These are phyloP conservation scores for Termitomyces sp. DNA, from an alignment of 768 basidiomycete species.

Conservation along the genomic window DNA sequence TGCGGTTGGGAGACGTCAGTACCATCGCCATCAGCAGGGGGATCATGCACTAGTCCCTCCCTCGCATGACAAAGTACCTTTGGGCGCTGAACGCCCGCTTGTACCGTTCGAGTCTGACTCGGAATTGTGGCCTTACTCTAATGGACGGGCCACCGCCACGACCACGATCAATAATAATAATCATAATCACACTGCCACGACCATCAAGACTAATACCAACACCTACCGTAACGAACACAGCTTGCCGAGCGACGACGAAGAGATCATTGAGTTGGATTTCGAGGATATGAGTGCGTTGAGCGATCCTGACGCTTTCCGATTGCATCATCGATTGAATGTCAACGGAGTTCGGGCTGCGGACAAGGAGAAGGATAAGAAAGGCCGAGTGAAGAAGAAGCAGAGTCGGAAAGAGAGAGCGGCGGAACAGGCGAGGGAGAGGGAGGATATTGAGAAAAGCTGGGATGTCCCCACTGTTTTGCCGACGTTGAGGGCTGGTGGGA, in stretches of 20 bases:
- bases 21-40: background rate
- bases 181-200: slow-evolving; percentile 18
- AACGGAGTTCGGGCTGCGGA: slow-evolving; percentile 2
- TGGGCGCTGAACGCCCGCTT: slow-evolving; percentile 30
- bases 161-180: slow-evolving; percentile 27
- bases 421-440: slow-evolving; percentile 33
- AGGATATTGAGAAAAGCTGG: slow-evolving; percentile 59
- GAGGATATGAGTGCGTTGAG: slow-evolving; percentile 69
- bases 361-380: slow-evolving; percentile 14
- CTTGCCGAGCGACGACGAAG: slow-evolving; percentile 39
- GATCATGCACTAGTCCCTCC: background rate
- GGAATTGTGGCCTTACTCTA: slow-evolving; percentile 64
- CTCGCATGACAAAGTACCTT: background rate
- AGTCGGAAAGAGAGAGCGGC: slow-evolving; percentile 27
- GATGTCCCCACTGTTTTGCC: slow-evolving; percentile 38
- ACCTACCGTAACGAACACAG: background rate
- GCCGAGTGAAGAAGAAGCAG: slow-evolving; percentile 20
- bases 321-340: slow-evolving; percentile 12
- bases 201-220: slow-evolving; percentile 21
- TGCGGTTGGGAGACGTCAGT: background rate
- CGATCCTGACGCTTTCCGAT: slow-evolving; percentile 54
- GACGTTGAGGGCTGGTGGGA: slow-evolving; percentile 4
- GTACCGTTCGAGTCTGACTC: slow-evolving; percentile 62
- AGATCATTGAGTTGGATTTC: slow-evolving; percentile 74
- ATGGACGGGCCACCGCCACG: slow-evolving; percentile 17